Conservation (phyloP, 2,329 filamentous ascomycete species). For the Zasmidium angulare region DNA sequence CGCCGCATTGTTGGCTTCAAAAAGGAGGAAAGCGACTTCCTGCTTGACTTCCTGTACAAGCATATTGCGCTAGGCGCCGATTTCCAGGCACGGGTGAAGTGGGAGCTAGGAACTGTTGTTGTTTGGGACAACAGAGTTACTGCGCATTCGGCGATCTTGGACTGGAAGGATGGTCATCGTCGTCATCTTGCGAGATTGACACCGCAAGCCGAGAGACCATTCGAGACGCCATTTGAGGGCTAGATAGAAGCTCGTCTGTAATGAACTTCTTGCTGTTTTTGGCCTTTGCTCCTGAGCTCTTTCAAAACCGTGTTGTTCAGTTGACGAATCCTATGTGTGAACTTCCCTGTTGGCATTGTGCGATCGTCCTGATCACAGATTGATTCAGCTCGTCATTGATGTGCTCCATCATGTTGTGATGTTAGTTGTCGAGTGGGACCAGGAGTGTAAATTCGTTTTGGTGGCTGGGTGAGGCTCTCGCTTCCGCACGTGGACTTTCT, state of each 20-base stretch:
- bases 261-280: background rate
- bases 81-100: slow-evolving; percentile 65
- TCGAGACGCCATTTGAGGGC: slow-evolving; percentile 58
- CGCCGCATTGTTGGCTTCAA: slow-evolving; percentile 79
- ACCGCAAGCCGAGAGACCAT: slow-evolving; percentile 76
- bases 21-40: slow-evolving; percentile 78
- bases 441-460: background rate
- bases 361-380: too few species aligned
- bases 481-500: background rate
- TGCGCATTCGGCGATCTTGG: slow-evolving; percentile 70
- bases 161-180: slow-evolving; percentile 77
- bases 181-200: slow-evolving; percentile 80
- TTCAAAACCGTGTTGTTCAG: too few species aligned
- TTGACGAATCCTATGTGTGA: too few species aligned
- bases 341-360: too few species aligned
- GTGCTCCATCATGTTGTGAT: background rate
- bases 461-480: background rate
- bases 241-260: slow-evolving; percentile 4
- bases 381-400: too few species aligned
- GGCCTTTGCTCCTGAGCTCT: too few species aligned
- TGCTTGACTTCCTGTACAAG: slow-evolving; percentile 75
- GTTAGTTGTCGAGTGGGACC: background rate
- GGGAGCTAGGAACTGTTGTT: slow-evolving; percentile 23
- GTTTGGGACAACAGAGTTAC: slow-evolving; percentile 28
- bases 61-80: slow-evolving; percentile 72